Evolutionary conservation across 306 rosid genomes (phyloP), one percentile per base, ranked within the genome.

Genomic region (Cicer cuneatum): DNA sequence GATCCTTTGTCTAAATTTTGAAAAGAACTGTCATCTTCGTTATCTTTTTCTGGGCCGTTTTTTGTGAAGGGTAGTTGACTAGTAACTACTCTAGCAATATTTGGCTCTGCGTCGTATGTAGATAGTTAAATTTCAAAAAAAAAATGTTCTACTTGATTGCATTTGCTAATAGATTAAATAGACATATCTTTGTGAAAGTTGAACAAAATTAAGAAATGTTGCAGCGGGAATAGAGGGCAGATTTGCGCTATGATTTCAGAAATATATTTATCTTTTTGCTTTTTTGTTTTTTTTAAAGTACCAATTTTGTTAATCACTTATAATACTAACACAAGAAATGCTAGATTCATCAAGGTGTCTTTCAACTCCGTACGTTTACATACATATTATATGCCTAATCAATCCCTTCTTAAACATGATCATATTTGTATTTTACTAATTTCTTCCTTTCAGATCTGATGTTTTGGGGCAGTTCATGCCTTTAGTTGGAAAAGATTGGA

Each of bases 401-500:
- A 56, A 54, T 18, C 33, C 59, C 33, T 53, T 33, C 13, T 19
- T 54, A 54, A 19, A 54, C 19, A 52, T 54, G 19, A 66, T n/a
- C 15, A 24, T 8, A 16, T 63, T 14, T 2, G 4, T 65, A 49
- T 69, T 69, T 69, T 35, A 48, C 35, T 64, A 5, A 2, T 37
- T 77, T 69, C 33, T 38, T 82, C 46, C 60, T 85, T 80, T 52
- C 78, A 92, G 99, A 86, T 94, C 99, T 57, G 97, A 94, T 86
- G 99, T 94, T 64, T 86, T 94, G 87, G 97, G 99, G 83, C 97
- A 92, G 84, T 85, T 94, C 88, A 94, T 94, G 99, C 99, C 99
- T 79, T 87, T 92, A 76, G 96, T 94, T 80, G 99, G 97, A 51
- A 94, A 85, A 86, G 97, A 94, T 79, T 94, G 99, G 99, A 77